These are phyloP conservation scores for Neurospora sp. DNA, from an alignment of 495 filamentous ascomycete genomes.

Conservation along the genomic window DNA sequence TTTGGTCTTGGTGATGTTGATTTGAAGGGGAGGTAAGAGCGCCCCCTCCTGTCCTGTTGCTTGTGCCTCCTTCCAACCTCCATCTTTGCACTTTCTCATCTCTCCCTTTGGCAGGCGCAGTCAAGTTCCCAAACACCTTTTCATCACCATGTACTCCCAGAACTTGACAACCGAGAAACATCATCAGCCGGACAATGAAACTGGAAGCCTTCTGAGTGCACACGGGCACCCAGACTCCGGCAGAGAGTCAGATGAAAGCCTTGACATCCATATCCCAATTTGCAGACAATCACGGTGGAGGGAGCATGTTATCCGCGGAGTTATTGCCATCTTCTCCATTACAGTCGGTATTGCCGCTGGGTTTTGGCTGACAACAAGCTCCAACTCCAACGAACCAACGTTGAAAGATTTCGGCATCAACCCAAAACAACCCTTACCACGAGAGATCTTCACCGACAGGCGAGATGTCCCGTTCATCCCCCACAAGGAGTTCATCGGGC, in stretches of 20 bases:
- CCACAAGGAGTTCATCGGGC: slow-evolving; percentile 1
- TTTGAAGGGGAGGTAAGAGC: not conserved
- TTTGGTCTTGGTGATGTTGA: not conserved
- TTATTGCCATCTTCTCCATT: not conserved
- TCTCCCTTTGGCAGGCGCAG: not conserved
- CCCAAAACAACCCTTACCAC: not conserved
- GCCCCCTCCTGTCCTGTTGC: not conserved
- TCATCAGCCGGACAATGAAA: not conserved
- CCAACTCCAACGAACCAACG: not conserved
- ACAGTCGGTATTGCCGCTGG: not conserved
- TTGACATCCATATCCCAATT: not conserved
- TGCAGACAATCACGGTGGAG: not conserved
- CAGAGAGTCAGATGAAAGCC: not conserved
- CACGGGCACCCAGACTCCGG: not conserved
- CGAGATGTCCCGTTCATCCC: not conserved
- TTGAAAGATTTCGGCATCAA: slow-evolving; percentile 1
- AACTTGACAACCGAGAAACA: not conserved
- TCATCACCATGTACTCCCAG: not conserved
- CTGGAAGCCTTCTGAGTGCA: not conserved
- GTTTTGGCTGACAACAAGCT: not conserved
- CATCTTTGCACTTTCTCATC: not conserved
- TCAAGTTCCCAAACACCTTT: not conserved
- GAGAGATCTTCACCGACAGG: not conserved
- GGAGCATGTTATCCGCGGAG: not conserved
- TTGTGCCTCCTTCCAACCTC: not conserved